These are phyloP conservation scores for Globisporangium mamillatum DNA, from an alignment of 352 stramenopile genomes.

Conservation along the genomic window DNA sequence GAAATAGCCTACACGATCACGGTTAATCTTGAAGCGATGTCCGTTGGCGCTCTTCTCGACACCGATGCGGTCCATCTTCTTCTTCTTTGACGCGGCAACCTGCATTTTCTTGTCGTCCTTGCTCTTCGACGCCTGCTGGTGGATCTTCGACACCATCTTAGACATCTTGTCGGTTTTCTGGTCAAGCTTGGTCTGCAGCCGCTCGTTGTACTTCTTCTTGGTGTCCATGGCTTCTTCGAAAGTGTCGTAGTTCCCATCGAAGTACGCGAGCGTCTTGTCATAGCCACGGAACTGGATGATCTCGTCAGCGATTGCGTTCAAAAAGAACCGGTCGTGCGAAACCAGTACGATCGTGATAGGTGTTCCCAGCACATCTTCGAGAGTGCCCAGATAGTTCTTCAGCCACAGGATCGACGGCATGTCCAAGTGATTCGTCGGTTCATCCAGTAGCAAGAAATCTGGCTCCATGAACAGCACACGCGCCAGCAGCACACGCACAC, in stretches of 20 bases:
- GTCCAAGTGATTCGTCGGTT: constrained; percentile 91
- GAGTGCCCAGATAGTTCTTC: constrained; percentile 58
- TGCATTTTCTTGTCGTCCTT: constrained; percentile 69
- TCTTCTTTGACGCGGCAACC: constrained; percentile 60
- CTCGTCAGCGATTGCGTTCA: constrained; percentile 87
- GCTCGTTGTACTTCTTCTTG: constrained; percentile 49
- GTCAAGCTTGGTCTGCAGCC: constrained; percentile 45
- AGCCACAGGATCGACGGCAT: constrained; percentile 84
- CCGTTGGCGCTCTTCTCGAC: constrained; percentile 52
- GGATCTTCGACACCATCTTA: constrained; percentile 48
- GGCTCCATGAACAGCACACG: constrained; percentile 70
- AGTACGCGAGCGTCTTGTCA: constrained; percentile 59
- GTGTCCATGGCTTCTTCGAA: constrained; percentile 47
- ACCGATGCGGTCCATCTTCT: constrained; percentile 64
- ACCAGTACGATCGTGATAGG: constrained; percentile 87
- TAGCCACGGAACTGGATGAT: constrained; percentile 56
- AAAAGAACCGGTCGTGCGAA: constrained; percentile 91
- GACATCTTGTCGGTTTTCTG: constrained; percentile 54
- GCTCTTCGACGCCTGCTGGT: constrained; percentile 32
- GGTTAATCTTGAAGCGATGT: constrained; percentile 55
- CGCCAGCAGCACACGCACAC: constrained; percentile 58
- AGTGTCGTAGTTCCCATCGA: constrained; percentile 57
- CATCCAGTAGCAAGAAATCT: constrained; percentile 92
- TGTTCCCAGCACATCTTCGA: constrained; percentile 57
- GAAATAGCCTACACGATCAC: constrained; percentile 46